Evolutionary conservation across 352 stramenopile species (phyloP).

Genomic region (Phytophthora foliorum): DNA sequence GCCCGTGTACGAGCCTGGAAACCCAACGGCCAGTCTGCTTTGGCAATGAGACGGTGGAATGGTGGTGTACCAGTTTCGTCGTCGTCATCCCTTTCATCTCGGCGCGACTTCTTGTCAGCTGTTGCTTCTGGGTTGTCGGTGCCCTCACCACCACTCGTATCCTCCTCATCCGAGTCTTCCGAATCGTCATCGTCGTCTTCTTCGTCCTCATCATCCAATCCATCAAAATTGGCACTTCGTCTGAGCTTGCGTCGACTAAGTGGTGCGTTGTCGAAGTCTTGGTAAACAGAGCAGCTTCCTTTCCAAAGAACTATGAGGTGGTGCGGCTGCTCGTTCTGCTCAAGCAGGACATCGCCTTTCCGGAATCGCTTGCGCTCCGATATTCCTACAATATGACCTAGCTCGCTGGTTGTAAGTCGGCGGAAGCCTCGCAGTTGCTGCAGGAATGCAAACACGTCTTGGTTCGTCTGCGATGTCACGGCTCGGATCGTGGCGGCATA

Average conservation of each 20-base stretch:
- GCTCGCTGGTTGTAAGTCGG: slow-evolving; percentile 65
- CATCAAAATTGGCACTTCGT: slow-evolving; percentile 30
- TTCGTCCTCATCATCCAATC: slow-evolving; percentile 19
- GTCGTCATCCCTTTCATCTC: slow-evolving; percentile 7
- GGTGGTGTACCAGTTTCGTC: slow-evolving; percentile 44
- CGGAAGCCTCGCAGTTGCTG: slow-evolving; percentile 74
- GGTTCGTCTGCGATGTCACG: slow-evolving; percentile 72
- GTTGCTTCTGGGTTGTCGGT: not conserved
- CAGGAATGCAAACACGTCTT: slow-evolving; percentile 73
- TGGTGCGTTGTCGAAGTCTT: slow-evolving; percentile 69
- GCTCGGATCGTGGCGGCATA: slow-evolving; percentile 64
- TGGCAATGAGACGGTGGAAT: slow-evolving; percentile 70
- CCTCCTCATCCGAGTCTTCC: slow-evolving; percentile 10
- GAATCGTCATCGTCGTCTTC: slow-evolving; percentile 21
- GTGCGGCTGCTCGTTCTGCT: slow-evolving; percentile 67
- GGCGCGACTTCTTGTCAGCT: slow-evolving; percentile 5
- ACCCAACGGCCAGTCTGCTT: slow-evolving; percentile 69
- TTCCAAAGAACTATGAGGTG: slow-evolving; percentile 71
- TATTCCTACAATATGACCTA: slow-evolving; percentile 79
- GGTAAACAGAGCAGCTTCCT: slow-evolving; percentile 69
- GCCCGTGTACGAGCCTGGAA: slow-evolving; percentile 63
- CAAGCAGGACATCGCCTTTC: slow-evolving; percentile 71
- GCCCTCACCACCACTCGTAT: not conserved
- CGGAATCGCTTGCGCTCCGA: slow-evolving; percentile 75
- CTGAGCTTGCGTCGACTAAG: slow-evolving; percentile 33